Conservation (phyloP, 129 eudicot species). For the Lonicera japonica region DNA sequence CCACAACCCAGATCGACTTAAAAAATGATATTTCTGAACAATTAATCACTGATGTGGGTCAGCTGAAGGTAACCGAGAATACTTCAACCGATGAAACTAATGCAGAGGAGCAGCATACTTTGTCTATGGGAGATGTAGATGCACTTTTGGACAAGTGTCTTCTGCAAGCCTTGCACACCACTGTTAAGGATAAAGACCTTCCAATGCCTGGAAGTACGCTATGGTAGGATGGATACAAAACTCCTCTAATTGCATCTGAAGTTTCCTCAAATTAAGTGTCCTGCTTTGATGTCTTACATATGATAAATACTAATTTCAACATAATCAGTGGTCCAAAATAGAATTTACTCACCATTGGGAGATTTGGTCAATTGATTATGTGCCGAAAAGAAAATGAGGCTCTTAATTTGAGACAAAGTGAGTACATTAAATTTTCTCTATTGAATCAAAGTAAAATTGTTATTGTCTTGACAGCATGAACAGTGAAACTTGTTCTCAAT, state of each 20-base stretch:
- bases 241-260: neutral
- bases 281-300: too few relatives aligned
- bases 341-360: too few relatives aligned
- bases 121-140: slow-evolving; percentile 70
- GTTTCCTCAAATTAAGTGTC: neutral
- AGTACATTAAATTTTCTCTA: too few relatives aligned
- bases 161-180: slow-evolving; percentile 83
- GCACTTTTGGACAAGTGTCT: slow-evolving; percentile 76
- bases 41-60: slow-evolving; percentile 36
- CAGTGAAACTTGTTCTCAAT: too few relatives aligned
- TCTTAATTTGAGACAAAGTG: too few relatives aligned
- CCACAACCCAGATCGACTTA: slow-evolving; percentile 15
- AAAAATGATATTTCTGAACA: slow-evolving; percentile 31
- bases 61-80: slow-evolving; percentile 43
- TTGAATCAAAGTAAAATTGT: too few relatives aligned
- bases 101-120: slow-evolving; percentile 44
- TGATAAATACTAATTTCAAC: too few relatives aligned
- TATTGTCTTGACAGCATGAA: too few relatives aligned
- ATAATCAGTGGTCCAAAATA: too few relatives aligned
- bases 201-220: slow-evolving; percentile 93
- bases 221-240: slow-evolving; percentile 49
- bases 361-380: too few relatives aligned
- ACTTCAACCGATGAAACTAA: slow-evolving; percentile 24
- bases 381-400: too few relatives aligned
- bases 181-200: slow-evolving; percentile 89